phyloP scores from a whole-genome alignment of 1,139 yeast species.

The Pichia sp. region DNA sequence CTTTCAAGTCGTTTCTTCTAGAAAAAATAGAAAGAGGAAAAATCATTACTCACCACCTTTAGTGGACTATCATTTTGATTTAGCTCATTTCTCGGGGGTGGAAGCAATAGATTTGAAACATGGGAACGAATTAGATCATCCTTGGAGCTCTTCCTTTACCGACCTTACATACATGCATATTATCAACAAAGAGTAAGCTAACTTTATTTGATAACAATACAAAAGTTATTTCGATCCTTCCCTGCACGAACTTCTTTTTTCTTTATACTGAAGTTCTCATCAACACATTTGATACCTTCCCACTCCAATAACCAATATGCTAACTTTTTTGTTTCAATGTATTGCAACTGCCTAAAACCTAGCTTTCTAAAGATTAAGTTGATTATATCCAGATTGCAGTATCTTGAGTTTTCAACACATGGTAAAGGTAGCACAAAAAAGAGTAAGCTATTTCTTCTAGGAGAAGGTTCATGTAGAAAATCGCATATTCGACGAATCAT shows the following conservation, averaged over 20 bases:
- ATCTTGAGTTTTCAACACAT: slow-evolving; percentile 75
- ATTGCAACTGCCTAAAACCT: slow-evolving; percentile 46
- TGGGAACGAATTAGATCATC: slow-evolving; percentile 13
- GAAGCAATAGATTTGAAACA: background rate
- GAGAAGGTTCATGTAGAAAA: slow-evolving; percentile 40
- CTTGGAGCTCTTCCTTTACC: slow-evolving; percentile 24
- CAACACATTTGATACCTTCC: slow-evolving; percentile 30
- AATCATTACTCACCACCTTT: slow-evolving; percentile 26
- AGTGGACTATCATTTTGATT: slow-evolving; percentile 31
- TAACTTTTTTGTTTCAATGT: slow-evolving; percentile 64
- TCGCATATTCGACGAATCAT: slow-evolving; percentile 59
- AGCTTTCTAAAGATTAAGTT: slow-evolving; percentile 41
- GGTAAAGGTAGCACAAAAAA: slow-evolving; percentile 87
- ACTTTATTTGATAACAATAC: slow-evolving; percentile 29
- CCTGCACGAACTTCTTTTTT: slow-evolving; percentile 50
- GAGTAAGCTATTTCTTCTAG: slow-evolving; percentile 24
- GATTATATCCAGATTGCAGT: slow-evolving; percentile 45
- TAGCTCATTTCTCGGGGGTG: slow-evolving; percentile 29
- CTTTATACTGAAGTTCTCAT: slow-evolving; percentile 19
- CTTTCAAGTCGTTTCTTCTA: slow-evolving; percentile 29
- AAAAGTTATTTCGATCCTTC: slow-evolving; percentile 55
- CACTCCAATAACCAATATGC: slow-evolving; percentile 66
- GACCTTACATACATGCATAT: slow-evolving; percentile 19
- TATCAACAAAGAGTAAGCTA: background rate
- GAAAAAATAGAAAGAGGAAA: slow-evolving; percentile 26